A percentile compares a stretch with the other conserved stretches of the same genome.
Evolutionary conservation across 371 early-diverging fungal genomes (phyloP).

Genomic region (Enterospora canceri): DNA sequence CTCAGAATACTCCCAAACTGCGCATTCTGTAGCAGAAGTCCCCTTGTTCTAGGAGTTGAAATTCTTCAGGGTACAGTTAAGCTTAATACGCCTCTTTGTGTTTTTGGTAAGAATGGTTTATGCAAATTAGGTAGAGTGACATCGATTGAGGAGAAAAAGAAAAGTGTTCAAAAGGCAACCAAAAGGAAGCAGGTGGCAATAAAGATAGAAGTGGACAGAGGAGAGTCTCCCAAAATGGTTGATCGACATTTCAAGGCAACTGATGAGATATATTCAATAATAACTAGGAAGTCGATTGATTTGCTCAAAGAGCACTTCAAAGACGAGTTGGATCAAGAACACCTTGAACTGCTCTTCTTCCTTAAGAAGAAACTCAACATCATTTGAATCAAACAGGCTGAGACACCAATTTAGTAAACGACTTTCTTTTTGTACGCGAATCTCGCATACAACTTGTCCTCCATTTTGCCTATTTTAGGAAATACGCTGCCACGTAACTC

Average conservation of each 20-base stretch:
- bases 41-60: constrained; percentile 90
- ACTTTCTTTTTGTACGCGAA: not conserved
- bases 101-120: constrained; percentile 62
- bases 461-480: constrained; percentile 30
- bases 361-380: constrained; percentile 59
- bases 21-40: constrained; percentile 84
- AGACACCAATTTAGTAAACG: not conserved
- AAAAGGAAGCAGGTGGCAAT: constrained; percentile 82
- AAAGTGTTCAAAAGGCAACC: constrained; percentile 67
- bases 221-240: constrained; percentile 72
- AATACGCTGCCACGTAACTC: constrained; percentile 38
- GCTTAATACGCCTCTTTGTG: constrained; percentile 82
- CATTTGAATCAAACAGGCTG: constrained; percentile 7
- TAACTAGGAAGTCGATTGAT: constrained; percentile 83
- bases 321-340: constrained; percentile 77
- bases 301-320: constrained; percentile 85
- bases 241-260: constrained; percentile 84
- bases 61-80: constrained; percentile 79
- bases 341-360: constrained; percentile 71
- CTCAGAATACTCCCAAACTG: constrained; percentile 80
- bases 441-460: constrained; percentile 17
- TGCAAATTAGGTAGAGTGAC: constrained; percentile 73
- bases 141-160: constrained; percentile 86
- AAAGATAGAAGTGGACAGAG: constrained; percentile 74
- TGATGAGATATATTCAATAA: constrained; percentile 61